Evolutionary conservation across 768 basidiomycete genomes (phyloP).

Genomic region (Crassisporium funariophilum): DNA sequence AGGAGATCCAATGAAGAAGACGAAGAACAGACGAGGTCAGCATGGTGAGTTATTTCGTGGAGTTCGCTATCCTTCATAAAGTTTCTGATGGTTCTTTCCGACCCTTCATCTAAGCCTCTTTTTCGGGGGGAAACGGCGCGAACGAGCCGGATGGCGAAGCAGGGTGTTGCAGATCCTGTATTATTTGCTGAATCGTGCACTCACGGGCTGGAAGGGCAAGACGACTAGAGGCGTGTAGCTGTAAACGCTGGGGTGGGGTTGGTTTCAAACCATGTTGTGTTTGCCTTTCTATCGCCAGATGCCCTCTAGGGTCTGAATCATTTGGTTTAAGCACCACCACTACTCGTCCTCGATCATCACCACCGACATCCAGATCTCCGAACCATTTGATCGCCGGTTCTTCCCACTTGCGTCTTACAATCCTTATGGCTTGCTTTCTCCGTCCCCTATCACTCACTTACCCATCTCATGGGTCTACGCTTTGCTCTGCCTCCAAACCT

Average conservation of each 20-base stretch:
- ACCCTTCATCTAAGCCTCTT: constrained; percentile 10
- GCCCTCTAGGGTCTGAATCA: no score
- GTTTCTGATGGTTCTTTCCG: neutral
- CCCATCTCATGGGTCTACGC: neutral
- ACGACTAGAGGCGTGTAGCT: neutral
- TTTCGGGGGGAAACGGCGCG: constrained; percentile 8
- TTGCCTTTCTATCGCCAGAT: no score
- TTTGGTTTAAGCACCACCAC: no score
- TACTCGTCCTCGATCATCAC: no score
- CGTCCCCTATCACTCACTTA: constrained; percentile 3
- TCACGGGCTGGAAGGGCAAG: no score
- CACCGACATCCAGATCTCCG: no score
- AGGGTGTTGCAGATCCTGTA: constrained; percentile 28
- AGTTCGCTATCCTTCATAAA: neutral
- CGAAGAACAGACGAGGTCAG: constrained; percentile 41
- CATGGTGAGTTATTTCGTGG: constrained; percentile 28
- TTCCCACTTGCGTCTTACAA: no score
- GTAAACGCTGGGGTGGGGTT: neutral
- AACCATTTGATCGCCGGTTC: no score
- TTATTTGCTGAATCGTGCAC: constrained; percentile 23
- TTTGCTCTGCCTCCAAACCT: neutral
- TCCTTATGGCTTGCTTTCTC: no score
- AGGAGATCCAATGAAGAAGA: constrained; percentile 56
- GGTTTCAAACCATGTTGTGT: constrained; percentile 11
- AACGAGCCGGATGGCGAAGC: constrained; percentile 14